Percentiles rank a stretch among this genome's conserved stretches.
Evolutionary conservation across 2,329 filamentous ascomycete species (phyloP).

Genomic region (Alternaria sp.): DNA sequence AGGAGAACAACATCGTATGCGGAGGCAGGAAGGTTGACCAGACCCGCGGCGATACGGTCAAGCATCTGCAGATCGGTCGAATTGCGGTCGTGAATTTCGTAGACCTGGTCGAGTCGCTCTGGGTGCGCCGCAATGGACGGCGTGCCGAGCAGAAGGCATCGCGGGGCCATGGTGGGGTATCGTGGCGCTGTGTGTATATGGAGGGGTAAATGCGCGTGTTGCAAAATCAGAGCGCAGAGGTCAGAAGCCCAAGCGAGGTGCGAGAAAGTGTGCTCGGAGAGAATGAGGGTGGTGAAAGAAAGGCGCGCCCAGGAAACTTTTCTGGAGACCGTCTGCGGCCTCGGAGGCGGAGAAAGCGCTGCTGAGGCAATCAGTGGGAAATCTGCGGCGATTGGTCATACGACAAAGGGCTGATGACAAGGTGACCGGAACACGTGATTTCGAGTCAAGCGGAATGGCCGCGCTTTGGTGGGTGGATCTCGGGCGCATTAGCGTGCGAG

Average conservation of each 20-base stretch:
- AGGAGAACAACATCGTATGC: conserved; percentile 88
- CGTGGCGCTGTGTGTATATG: conserved; percentile 5
- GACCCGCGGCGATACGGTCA: conserved; percentile 83
- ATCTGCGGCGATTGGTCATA: conserved; percentile 24
- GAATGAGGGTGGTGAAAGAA: background rate
- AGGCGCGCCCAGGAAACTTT: conserved; percentile 35
- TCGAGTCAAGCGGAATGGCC: conserved; percentile 4
- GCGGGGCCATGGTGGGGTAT: conserved; percentile 51
- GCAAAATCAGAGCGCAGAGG: background rate
- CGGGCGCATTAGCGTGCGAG: conserved; percentile 15
- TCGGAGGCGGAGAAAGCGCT: conserved; percentile 40
- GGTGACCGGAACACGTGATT: conserved; percentile 17
- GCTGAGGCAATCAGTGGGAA: conserved; percentile 17
- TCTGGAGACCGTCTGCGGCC: conserved; percentile 34
- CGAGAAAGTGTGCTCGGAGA: background rate
- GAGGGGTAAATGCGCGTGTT: conserved; percentile 7
- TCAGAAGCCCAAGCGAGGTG: background rate
- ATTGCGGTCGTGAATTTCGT: conserved; percentile 76
- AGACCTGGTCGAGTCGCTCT: conserved; percentile 74
- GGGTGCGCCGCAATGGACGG: conserved; percentile 89
- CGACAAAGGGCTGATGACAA: conserved; percentile 8
- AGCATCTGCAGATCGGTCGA: conserved; percentile 96
- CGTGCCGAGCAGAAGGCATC: conserved; percentile 86
- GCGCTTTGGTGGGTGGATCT: conserved; percentile 11
- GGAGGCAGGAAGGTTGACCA: conserved; percentile 76